Evolutionary conservation across 2,329 filamentous ascomycete genomes (phyloP).

Genomic region (Verticillium nubilum): DNA sequence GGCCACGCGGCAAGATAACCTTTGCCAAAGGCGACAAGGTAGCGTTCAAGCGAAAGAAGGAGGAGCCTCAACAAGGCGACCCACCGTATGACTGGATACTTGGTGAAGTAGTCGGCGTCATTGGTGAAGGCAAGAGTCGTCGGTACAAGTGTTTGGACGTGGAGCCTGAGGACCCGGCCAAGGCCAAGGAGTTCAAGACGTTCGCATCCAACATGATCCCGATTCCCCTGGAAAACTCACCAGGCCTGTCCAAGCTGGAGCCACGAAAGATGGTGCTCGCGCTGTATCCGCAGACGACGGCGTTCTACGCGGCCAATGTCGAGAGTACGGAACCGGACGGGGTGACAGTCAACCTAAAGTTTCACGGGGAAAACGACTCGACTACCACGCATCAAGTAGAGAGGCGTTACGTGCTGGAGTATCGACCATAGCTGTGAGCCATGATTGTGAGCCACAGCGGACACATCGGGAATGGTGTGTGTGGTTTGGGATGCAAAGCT

Average conservation of each 20-base stretch:
- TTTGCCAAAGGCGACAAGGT: conserved; percentile 61
- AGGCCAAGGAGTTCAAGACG: conserved; percentile 64
- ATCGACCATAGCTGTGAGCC: conserved; percentile 34
- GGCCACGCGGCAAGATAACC: conserved; percentile 37
- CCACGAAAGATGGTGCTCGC: conserved; percentile 69
- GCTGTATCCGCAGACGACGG: conserved; percentile 77
- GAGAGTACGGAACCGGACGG: conserved; percentile 57
- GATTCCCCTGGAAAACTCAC: conserved; percentile 54
- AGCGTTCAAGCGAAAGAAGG: conserved; percentile 57
- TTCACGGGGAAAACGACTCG: conserved; percentile 72
- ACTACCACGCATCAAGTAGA: conserved; percentile 73
- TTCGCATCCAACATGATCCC: conserved; percentile 72
- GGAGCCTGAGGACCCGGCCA: conserved; percentile 65
- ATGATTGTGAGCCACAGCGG: no score
- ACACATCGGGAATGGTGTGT: no score
- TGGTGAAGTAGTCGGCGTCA: conserved; percentile 69
- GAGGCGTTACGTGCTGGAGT: conserved; percentile 71
- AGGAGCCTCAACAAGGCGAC: conserved; percentile 35
- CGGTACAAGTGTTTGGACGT: conserved; percentile 77
- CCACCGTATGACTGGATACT: conserved; percentile 61
- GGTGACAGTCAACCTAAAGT: conserved; percentile 58
- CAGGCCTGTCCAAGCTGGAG: conserved; percentile 54
- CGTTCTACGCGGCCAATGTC: conserved; percentile 80
- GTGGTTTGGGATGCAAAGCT: no score
- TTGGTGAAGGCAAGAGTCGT: conserved; percentile 70